Percentiles rank a stretch among this genome's conserved stretches.
phyloP scores from a whole-genome alignment of 2,329 filamentous ascomycete genomes.

The Zasmidium citrigriseum region DNA sequence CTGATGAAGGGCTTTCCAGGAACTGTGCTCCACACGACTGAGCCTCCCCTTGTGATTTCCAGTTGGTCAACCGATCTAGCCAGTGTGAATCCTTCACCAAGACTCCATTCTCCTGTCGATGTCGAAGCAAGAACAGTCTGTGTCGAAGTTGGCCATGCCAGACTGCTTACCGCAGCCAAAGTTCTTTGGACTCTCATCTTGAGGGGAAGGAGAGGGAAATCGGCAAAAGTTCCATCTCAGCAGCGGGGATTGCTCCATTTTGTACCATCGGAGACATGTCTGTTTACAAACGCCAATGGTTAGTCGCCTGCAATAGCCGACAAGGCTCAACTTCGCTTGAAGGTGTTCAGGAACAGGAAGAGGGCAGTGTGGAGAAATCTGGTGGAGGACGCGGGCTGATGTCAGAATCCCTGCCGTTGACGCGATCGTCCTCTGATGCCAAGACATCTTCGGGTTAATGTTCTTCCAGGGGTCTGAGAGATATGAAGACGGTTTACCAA shows the following conservation, averaged over 20 bases:
- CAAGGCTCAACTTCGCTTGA: background rate
- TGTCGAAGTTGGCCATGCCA: conserved; percentile 15
- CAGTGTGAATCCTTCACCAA: conserved; percentile 19
- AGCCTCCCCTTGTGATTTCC: conserved; percentile 17
- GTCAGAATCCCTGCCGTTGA: background rate
- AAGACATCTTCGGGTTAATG: background rate
- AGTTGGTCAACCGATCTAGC: conserved; percentile 11
- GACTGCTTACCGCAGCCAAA: conserved; percentile 12
- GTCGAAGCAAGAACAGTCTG: conserved; percentile 12
- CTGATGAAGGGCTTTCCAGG: conserved; percentile 26
- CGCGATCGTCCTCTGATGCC: background rate
- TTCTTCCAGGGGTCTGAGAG: background rate
- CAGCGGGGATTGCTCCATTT: background rate
- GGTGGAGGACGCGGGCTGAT: background rate
- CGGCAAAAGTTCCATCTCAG: background rate
- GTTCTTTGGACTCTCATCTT: background rate
- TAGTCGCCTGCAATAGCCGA: background rate
- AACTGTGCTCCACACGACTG: conserved; percentile 24
- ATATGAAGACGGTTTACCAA: background rate
- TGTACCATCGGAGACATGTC: background rate
- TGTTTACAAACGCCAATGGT: background rate
- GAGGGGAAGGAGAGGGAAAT: background rate
- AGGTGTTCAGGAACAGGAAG: background rate
- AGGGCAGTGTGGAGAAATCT: background rate
- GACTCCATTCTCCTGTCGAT: conserved; percentile 1